Percentiles rank a stretch among this genome's conserved stretches.
These are phyloP conservation scores for Biancaea sappan DNA, from an alignment of 306 rosid species.

Conservation along the genomic window DNA sequence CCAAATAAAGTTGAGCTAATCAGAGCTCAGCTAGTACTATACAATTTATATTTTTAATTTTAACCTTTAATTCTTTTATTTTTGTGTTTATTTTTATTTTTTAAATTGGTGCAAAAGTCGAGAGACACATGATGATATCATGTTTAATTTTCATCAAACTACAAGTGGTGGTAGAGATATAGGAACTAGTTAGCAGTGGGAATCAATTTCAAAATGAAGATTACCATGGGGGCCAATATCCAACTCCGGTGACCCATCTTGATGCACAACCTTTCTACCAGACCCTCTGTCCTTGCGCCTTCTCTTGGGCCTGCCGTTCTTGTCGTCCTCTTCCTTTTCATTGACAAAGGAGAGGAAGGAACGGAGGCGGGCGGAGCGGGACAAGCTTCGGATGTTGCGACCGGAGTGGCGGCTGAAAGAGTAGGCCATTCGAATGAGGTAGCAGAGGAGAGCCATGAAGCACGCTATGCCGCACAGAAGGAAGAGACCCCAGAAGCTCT, in stretches of 20 bases:
- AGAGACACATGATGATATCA: no score
- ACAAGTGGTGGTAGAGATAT: no score
- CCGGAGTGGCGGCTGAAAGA: constrained; percentile 47
- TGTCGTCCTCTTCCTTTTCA: constrained; percentile 52
- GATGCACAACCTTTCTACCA: constrained; percentile 23
- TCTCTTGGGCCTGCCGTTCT: constrained; percentile 35
- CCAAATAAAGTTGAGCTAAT: no score
- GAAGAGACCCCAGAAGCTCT: constrained; percentile 76
- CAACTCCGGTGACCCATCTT: constrained; percentile 14
- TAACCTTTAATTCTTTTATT: no score
- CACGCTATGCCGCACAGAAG: constrained; percentile 61
- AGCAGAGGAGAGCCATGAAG: constrained; percentile 56
- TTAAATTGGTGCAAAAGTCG: no score
- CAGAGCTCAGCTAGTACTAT: no score
- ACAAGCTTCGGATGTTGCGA: background rate
- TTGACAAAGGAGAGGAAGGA: constrained; percentile 68
- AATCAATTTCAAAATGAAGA: constrained; percentile 12
- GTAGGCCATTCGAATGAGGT: constrained; percentile 45
- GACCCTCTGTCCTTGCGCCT: constrained; percentile 43
- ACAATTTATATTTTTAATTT: no score
- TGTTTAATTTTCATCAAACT: background rate
- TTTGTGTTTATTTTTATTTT: no score
- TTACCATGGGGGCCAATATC: constrained; percentile 10
- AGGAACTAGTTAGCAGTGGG: background rate
- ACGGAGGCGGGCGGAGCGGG: constrained; percentile 48